phyloP scores from a whole-genome alignment of 2,329 filamentous ascomycete species.

The Sclerotinia spermophila region DNA sequence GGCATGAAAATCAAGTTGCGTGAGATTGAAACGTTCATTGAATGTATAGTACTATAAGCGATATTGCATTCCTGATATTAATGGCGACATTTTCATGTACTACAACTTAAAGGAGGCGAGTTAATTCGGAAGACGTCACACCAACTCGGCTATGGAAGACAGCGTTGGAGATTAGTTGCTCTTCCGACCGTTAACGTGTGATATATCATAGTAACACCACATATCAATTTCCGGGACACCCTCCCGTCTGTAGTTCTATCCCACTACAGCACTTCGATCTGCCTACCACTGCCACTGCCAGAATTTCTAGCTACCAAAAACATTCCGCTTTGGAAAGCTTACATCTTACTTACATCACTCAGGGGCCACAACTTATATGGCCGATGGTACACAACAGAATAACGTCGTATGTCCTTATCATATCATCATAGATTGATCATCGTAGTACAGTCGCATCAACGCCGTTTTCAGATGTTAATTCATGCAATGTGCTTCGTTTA shows the following conservation, averaged over 20 bases:
- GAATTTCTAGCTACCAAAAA: background rate
- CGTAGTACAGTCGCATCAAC: background rate
- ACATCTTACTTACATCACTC: background rate
- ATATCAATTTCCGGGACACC: background rate
- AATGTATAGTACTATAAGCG: background rate
- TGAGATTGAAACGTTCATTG: background rate
- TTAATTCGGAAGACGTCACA: background rate
- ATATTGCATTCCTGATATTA: background rate
- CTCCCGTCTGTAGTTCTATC: background rate
- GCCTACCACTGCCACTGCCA: background rate
- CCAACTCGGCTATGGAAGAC: background rate
- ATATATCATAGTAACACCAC: conserved; percentile 1
- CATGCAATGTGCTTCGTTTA: background rate
- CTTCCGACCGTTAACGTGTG: background rate
- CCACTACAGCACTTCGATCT: background rate
- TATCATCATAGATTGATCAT: conserved; percentile 4
- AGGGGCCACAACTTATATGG: background rate
- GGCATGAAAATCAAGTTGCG: background rate
- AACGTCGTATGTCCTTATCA: conserved; percentile 6
- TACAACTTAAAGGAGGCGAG: background rate
- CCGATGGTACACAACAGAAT: background rate
- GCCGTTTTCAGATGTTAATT: background rate
- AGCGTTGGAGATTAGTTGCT: background rate
- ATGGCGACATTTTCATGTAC: background rate
- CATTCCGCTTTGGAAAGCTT: conserved; percentile 13